These are phyloP conservation scores for Tylopilus intermedius DNA, from an alignment of 768 basidiomycete genomes.

Conservation along the genomic window DNA sequence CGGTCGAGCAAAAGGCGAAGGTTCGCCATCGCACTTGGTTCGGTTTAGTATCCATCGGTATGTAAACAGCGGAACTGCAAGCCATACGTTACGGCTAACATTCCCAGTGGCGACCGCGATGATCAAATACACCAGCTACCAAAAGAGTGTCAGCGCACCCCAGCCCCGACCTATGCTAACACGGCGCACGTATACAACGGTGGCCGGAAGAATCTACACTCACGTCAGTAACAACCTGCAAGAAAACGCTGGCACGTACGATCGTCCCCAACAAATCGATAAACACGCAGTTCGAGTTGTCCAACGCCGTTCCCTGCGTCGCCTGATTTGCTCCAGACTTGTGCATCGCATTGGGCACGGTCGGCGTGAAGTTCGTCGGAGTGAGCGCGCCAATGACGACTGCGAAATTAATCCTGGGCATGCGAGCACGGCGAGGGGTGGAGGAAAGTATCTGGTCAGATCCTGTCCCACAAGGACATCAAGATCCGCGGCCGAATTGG, in stretches of 20 bases:
- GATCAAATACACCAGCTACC: conserved; percentile 77
- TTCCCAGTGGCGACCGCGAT: conserved; percentile 66
- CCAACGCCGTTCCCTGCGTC: conserved; percentile 39
- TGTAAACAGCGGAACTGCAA: conserved; percentile 56
- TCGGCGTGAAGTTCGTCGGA: conserved; percentile 59
- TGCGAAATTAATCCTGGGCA: conserved; percentile 72
- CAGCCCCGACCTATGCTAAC: conserved; percentile 1
- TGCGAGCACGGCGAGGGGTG: conserved; percentile 67
- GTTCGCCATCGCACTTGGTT: neutral
- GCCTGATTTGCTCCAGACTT: conserved; percentile 57
- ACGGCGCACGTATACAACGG: conserved; percentile 77
- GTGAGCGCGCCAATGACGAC: conserved; percentile 42
- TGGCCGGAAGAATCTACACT: conserved; percentile 75
- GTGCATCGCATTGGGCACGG: conserved; percentile 67
- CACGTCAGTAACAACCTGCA: neutral
- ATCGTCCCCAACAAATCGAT: conserved; percentile 86
- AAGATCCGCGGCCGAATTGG: conserved; percentile 62
- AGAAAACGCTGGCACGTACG: conserved; percentile 42
- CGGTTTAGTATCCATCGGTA: neutral
- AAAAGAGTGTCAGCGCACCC: conserved; percentile 3
- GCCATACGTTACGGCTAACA: conserved; percentile 91
- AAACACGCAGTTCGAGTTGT: conserved; percentile 71
- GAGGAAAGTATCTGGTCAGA: conserved; percentile 80
- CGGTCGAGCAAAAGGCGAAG: too few species aligned
- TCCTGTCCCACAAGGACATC: conserved; percentile 78